Conservation (phyloP, 805 yeast genomes). For the Teunomyces aglyptinius region DNA sequence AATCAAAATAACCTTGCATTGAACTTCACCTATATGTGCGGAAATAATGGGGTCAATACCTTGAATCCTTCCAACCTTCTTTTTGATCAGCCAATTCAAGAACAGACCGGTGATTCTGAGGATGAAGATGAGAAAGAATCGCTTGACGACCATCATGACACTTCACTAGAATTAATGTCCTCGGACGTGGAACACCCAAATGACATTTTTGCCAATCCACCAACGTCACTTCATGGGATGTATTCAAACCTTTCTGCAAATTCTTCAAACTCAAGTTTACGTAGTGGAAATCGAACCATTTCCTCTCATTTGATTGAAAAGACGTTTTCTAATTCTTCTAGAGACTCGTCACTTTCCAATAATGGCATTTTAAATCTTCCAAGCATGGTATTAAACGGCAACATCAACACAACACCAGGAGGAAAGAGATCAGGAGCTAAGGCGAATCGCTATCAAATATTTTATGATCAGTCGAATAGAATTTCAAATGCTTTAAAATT, state of each 20-base stretch:
- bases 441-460: constrained; percentile 47
- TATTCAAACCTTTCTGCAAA: constrained; percentile 31
- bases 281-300: constrained; percentile 12
- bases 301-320: constrained; percentile 26
- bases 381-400: not conserved
- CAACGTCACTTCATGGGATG: constrained; percentile 20
- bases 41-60: constrained; percentile 7
- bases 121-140: constrained; percentile 20
- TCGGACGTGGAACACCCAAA: constrained; percentile 9
- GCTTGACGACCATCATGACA: constrained; percentile 9
- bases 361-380: constrained; percentile 5
- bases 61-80: constrained; percentile 18
- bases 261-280: constrained; percentile 33
- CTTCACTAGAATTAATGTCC: constrained; percentile 7
- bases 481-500: constrained; percentile 44
- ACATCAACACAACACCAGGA: constrained; percentile 17
- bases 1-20: constrained; percentile 1
- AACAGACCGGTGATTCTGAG: constrained; percentile 19
- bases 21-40: constrained; percentile 5
- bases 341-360: constrained; percentile 20
- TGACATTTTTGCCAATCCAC: constrained; percentile 18
- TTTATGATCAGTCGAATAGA: constrained; percentile 44
- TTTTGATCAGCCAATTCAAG: constrained; percentile 31
- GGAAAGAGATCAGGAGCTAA: constrained; percentile 39
- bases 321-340: constrained; percentile 32